These are phyloP conservation scores for Lasiodiplodia sp. DNA, from an alignment of 2,329 filamentous ascomycete species.

Conservation along the genomic window DNA sequence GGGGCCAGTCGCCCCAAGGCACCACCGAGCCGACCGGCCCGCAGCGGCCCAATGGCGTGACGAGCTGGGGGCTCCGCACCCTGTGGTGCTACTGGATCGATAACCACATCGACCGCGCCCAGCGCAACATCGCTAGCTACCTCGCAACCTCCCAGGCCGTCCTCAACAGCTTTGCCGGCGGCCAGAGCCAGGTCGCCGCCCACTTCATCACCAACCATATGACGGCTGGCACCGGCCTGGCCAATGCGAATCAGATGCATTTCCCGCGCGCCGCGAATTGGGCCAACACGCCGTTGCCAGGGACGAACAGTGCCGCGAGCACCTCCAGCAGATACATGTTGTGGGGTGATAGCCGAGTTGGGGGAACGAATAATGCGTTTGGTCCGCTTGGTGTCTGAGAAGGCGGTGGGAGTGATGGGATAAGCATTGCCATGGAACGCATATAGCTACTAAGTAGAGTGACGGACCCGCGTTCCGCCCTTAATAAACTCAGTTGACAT, in stretches of 20 bases:
- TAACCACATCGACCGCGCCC: not conserved
- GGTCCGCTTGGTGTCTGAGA: not conserved
- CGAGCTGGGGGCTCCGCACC: not conserved
- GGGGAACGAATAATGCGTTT: not conserved
- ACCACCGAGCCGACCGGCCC: not conserved
- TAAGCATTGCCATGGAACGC: no score
- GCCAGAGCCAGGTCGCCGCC: not conserved
- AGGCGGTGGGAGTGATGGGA: no score
- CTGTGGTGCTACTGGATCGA: slow-evolving; percentile 5
- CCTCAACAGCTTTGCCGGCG: not conserved
- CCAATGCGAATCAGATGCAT: not conserved
- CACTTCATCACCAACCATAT: not conserved
- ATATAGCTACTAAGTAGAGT: no score
- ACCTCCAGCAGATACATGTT: not conserved
- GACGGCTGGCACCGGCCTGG: not conserved
- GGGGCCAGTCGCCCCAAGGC: not conserved
- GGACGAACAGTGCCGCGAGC: not conserved
- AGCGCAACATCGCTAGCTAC: not conserved
- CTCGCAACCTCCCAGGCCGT: not conserved
- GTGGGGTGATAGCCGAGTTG: not conserved
- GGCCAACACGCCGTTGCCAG: not conserved
- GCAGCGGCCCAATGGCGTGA: not conserved
- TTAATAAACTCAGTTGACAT: no score
- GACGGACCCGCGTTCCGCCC: no score
- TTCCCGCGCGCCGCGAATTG: not conserved